Percentiles rank a stretch among this genome's conserved stretches.
These are phyloP conservation scores for Ceratobasidium sp. DNA, from an alignment of 1,284 basidiomycete species.

Conservation along the genomic window DNA sequence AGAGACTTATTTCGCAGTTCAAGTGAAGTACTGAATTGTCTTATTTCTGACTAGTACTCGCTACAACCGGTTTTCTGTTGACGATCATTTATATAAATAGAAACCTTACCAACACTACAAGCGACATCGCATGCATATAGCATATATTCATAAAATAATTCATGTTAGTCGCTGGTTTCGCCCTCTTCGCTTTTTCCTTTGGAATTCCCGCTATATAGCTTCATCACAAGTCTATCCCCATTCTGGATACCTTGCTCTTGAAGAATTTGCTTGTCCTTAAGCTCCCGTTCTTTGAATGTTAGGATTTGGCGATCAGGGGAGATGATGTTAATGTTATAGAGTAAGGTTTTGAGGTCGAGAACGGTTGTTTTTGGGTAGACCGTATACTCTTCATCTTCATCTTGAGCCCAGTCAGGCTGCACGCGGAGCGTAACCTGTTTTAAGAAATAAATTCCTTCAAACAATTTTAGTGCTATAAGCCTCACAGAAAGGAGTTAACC, in stretches of 20 bases:
- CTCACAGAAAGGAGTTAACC: background rate
- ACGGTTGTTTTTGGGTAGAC: conserved; percentile 23
- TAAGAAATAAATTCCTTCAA: background rate
- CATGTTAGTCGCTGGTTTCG: too few species aligned
- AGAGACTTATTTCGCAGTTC: too few species aligned
- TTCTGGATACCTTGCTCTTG: background rate
- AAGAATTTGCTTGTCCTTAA: background rate
- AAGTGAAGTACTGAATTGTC: too few species aligned
- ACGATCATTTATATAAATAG: too few species aligned
- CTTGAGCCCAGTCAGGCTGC: conserved; percentile 18
- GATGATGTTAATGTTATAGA: conserved; percentile 18
- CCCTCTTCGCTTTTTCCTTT: too few species aligned
- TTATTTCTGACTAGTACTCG: too few species aligned
- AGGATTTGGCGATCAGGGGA: conserved; percentile 11
- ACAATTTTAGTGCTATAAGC: background rate
- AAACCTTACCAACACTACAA: background rate
- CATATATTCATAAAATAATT: too few species aligned
- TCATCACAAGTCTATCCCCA: background rate
- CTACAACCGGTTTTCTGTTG: too few species aligned
- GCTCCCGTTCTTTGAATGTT: background rate
- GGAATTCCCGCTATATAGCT: background rate
- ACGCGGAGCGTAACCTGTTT: background rate
- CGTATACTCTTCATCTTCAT: background rate
- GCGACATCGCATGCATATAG: too few species aligned
- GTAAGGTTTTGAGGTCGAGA: conserved; percentile 25